Percentiles rank a stretch among this genome's conserved stretches.
phyloP scores from a whole-genome alignment of 2,329 filamentous ascomycete genomes.

The Colletotrichum kahawae region DNA sequence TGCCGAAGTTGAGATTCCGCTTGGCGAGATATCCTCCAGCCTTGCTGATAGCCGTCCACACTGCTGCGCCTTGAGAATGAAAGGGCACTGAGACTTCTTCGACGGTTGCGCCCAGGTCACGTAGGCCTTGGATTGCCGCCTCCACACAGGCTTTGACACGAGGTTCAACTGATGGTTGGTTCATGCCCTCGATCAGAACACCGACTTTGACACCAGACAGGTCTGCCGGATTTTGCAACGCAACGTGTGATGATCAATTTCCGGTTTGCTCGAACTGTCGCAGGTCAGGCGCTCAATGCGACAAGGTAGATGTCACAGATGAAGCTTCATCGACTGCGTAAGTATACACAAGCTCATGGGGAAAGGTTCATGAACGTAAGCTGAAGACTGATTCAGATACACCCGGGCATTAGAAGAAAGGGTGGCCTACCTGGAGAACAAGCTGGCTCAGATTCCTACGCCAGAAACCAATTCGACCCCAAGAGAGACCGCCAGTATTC shows the following conservation, averaged over 20 bases:
- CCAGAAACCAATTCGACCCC: not conserved
- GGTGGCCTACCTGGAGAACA: conserved; percentile 43
- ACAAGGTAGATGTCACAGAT: conserved; percentile 44
- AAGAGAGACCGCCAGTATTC: not conserved
- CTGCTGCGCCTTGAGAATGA: conserved; percentile 49
- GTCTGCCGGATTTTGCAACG: not conserved
- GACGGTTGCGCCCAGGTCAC: conserved; percentile 46
- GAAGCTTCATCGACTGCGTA: conserved; percentile 10
- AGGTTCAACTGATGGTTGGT: not conserved
- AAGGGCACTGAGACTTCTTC: conserved; percentile 51
- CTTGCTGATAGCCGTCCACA: conserved; percentile 46
- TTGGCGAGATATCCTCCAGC: conserved; percentile 2
- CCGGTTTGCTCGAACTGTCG: conserved; percentile 49
- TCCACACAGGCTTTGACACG: conserved; percentile 33
- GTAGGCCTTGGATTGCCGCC: conserved; percentile 40
- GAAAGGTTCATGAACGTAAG: not conserved
- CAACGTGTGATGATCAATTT: conserved; percentile 46
- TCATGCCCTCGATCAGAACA: conserved; percentile 29
- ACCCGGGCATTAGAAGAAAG: conserved; percentile 46
- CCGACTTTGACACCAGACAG: conserved; percentile 21
- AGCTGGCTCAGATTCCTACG: conserved; percentile 22
- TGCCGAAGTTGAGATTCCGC: conserved; percentile 1
- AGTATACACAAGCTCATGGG: not conserved
- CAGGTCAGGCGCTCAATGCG: conserved; percentile 44
- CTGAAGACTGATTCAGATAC: conserved; percentile 33